Evolutionary conservation across 257 asterid species (phyloP), one percentile per base, ranked within the genome.

Genomic region (Penstemon davidsonii): DNA sequence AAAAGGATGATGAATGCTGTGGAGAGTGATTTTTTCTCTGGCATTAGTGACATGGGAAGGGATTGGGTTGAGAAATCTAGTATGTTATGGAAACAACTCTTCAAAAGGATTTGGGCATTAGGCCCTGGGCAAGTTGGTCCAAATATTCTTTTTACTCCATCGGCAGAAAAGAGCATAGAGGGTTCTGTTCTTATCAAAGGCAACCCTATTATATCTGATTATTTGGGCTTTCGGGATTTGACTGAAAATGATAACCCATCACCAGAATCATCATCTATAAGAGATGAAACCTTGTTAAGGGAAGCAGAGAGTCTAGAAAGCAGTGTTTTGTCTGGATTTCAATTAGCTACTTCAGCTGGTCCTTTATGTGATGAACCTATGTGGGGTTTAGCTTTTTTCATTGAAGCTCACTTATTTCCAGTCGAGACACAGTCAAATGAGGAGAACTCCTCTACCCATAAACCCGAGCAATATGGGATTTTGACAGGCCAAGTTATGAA

Each of bases 101-200:
- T 90, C 10, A 84, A 70, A 72, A 86, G 97, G 80, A 88, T 92
- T 55, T 92, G 98, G 98, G 96, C 98, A 10, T 80, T 92, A 68
- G 98, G 98, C 25, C 98, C 96, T 57, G 73, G 86, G 55, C 96
- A 90, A 73, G 85, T 88, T 53, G 98, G 98, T 76, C 97, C 96
- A 5, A 92, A 92, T 75, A 75, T 92, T 78, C 89, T 92, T 69
- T 79, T 92, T 57, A 80, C 85, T 65, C 95, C 97, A 38, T 86
- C 78, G 41, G 71, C 69, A 54, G 86, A 71, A 60, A 84, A 71
- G 57, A 62, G 53, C 61, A 66, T 65, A 3, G 82, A 80, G 45
- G 77, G 79, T 60, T 81, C 98, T 64, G 87, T 85, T 74, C 87
- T 86, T 63, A 33, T 90, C 50, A 78, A 59, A 74, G 98, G 98